These are phyloP conservation scores for Sungouiozyma ichnusensis DNA, from an alignment of 805 yeast genomes.

Conservation along the genomic window DNA sequence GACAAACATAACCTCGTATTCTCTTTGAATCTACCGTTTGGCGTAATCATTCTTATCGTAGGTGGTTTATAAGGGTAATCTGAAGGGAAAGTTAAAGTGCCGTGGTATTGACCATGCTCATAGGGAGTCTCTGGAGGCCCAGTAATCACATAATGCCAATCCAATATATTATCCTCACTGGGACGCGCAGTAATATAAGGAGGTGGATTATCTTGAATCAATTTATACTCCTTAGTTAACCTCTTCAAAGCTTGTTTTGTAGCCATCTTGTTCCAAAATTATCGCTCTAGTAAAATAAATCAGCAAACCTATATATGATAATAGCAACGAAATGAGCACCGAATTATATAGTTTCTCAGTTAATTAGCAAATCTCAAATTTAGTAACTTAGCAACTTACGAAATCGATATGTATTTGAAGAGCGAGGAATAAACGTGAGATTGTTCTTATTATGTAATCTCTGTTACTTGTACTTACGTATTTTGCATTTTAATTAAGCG, in stretches of 20 bases:
- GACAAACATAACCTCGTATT: conserved; percentile 76
- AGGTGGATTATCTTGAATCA: conserved; percentile 68
- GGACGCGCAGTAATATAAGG: conserved; percentile 82
- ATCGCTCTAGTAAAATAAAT: no score
- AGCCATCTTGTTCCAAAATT: conserved; percentile 26
- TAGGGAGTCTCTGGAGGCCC: conserved; percentile 91
- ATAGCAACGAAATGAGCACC: no score
- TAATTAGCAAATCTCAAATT: no score
- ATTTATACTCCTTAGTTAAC: conserved; percentile 71
- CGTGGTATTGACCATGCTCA: conserved; percentile 81
- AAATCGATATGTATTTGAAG: no score
- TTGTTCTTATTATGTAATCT: no score
- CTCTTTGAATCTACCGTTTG: conserved; percentile 77
- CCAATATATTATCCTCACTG: conserved; percentile 73
- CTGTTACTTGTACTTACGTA: neutral
- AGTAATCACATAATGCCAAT: conserved; percentile 87
- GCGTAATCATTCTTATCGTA: conserved; percentile 78
- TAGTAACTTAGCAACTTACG: no score
- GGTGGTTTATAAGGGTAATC: conserved; percentile 93
- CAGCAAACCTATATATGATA: no score
- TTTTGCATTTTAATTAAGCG: neutral
- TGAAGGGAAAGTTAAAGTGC: conserved; percentile 68
- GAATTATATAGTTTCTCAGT: no score
- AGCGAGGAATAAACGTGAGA: no score
- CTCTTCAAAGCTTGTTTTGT: conserved; percentile 36